Conservation (phyloP, 192 early-diverging fungal genomes). For the Gaertneriomyces semiglobifer region DNA sequence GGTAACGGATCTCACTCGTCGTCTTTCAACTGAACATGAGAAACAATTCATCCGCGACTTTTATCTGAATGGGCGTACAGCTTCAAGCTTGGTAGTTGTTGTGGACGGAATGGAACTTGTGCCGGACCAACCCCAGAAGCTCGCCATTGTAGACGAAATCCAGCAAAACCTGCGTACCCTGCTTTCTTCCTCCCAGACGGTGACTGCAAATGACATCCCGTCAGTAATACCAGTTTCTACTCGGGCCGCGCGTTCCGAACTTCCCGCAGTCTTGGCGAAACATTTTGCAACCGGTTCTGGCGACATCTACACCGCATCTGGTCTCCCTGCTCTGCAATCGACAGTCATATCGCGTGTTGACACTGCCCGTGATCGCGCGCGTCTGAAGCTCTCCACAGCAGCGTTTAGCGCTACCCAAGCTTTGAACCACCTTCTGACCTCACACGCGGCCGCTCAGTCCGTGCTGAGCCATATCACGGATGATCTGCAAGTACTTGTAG, state of each 20-base stretch:
- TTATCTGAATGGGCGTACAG: conserved; percentile 19
- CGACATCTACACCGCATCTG: conserved; percentile 3
- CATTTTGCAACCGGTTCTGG: neutral
- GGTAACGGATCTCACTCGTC: conserved; percentile 25
- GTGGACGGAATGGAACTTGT: conserved; percentile 14
- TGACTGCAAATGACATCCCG: neutral
- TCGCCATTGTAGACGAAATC: conserved; percentile 6
- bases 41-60: conserved; percentile 23
- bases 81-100: conserved; percentile 31
- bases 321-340: conserved; percentile 9
- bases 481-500: conserved; percentile 6
- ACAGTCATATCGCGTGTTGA: conserved; percentile 19
- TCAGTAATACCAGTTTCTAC: neutral
- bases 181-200: neutral
- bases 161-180: neutral
- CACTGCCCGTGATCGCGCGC: conserved; percentile 15
- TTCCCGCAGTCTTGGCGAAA: conserved; percentile 8
- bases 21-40: conserved; percentile 24
- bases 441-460: neutral
- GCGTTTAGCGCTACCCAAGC: conserved; percentile 19
- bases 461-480: conserved; percentile 3
- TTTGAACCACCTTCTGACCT: conserved; percentile 4
- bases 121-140: neutral
- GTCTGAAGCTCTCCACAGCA: conserved; percentile 13
- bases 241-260: conserved; percentile 11